phyloP scores from a whole-genome alignment of 2,329 filamentous ascomycete species.

The Colletotrichum coccodes region DNA sequence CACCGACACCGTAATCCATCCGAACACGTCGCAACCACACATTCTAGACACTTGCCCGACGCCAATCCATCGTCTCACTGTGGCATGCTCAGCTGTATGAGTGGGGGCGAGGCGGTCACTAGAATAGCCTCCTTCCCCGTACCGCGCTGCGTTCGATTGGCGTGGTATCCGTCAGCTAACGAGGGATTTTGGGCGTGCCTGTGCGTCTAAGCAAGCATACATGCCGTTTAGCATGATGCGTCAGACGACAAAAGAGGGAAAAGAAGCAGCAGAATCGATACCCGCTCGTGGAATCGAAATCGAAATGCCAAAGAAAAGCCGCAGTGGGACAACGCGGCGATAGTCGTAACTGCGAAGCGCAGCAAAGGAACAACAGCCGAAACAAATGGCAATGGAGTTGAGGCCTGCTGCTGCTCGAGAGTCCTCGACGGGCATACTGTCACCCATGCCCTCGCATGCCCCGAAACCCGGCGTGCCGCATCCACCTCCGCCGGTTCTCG shows the following conservation, averaged over 20 bases:
- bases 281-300: conserved; percentile 3
- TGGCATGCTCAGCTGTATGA: conserved; percentile 11
- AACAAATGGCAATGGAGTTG: conserved; percentile 15
- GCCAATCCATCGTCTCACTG: background rate
- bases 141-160: conserved; percentile 7
- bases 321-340: conserved; percentile 15
- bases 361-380: conserved; percentile 16
- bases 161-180: conserved; percentile 20
- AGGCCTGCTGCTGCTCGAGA: background rate
- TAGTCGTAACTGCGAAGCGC: conserved; percentile 28
- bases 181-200: conserved; percentile 5
- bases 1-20: background rate
- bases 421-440: conserved; percentile 4
- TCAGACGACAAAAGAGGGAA: background rate
- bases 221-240: conserved; percentile 6
- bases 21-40: conserved; percentile 2
- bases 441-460: conserved; percentile 25
- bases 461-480: conserved; percentile 32
- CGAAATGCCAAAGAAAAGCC: background rate
- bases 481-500: conserved; percentile 32
- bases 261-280: background rate
- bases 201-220: background rate
- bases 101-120: conserved; percentile 31
- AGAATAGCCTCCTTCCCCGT: conserved; percentile 20
- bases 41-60: background rate